phyloP scores from a whole-genome alignment of 2,329 filamentous ascomycete species.

The Diaporthe ampelina region DNA sequence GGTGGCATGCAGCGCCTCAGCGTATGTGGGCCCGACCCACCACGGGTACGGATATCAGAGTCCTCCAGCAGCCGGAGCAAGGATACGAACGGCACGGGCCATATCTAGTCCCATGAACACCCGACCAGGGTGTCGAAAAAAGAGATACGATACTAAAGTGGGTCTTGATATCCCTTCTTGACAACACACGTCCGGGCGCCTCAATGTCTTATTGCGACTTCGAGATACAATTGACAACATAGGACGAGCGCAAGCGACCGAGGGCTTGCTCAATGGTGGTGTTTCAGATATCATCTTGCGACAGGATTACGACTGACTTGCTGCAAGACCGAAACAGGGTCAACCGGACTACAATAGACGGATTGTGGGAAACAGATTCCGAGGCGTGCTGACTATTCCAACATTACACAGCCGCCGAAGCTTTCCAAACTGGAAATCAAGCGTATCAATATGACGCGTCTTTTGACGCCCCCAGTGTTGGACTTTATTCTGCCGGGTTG shows the following conservation, averaged over 20 bases:
- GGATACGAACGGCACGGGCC: conserved; percentile 5
- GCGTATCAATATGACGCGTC: conserved; percentile 21
- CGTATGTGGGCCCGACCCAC: conserved; percentile 9
- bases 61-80: background rate
- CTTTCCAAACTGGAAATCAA: background rate
- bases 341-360: background rate
- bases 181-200: no score
- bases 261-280: background rate
- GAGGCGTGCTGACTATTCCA: background rate
- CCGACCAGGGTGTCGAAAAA: background rate
- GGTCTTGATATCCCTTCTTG: background rate
- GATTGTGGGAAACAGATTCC: background rate
- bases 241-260: background rate
- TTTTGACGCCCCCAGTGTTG: background rate
- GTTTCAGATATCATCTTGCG: background rate
- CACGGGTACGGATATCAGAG: background rate
- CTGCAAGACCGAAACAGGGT: conserved; percentile 1
- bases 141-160: background rate
- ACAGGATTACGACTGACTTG: conserved; percentile 13
- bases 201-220: no score
- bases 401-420: conserved; percentile 1
- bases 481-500: no score
- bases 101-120: background rate
- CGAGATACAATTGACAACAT: background rate
- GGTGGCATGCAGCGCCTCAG: conserved; percentile 18